A percentile compares a stretch with the other conserved stretches of the same genome.
phyloP scores from a whole-genome alignment of 768 basidiomycete species.

The Pulveroboletus sp. region DNA sequence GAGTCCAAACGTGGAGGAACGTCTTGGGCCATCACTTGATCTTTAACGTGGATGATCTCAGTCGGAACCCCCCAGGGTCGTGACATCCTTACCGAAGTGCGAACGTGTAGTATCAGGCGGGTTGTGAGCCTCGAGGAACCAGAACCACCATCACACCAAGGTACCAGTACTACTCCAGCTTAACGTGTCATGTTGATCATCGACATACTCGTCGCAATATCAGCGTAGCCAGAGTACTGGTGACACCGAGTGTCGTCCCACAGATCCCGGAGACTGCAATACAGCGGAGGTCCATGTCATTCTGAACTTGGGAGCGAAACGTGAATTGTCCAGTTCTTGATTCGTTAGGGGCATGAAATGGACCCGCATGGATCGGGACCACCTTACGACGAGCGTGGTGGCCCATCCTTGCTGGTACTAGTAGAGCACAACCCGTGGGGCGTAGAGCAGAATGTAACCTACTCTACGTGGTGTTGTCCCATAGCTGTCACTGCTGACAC shows the following conservation, averaged over 20 bases:
- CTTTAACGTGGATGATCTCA: conserved; percentile 24
- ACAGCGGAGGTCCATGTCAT: conserved; percentile 38
- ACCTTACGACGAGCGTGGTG: background rate
- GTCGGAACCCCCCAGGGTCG: too few species aligned
- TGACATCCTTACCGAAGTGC: conserved; percentile 48
- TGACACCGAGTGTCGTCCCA: conserved; percentile 58
- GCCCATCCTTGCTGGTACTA: too few species aligned
- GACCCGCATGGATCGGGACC: background rate
- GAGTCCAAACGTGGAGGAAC: conserved; percentile 59
- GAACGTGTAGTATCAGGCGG: conserved; percentile 56
- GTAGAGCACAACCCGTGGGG: too few species aligned
- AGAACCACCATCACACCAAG: conserved; percentile 51
- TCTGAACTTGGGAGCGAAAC: conserved; percentile 16
- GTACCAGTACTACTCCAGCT: background rate
- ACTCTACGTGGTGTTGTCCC: too few species aligned
- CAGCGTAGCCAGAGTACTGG: conserved; percentile 61
- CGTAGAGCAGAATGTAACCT: too few species aligned
- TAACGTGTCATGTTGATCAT: conserved; percentile 37
- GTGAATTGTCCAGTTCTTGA: background rate
- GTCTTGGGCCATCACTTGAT: conserved; percentile 59
- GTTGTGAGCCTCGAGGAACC: conserved; percentile 65
- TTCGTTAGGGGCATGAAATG: background rate
- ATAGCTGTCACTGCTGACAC: too few species aligned
- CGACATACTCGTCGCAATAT: conserved; percentile 53
- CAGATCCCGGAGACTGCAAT: conserved; percentile 57